A percentile compares a stretch with the other conserved stretches of the same genome.
Evolutionary conservation across 257 asterid genomes (phyloP).

Genomic region (Penstemon eatonii): DNA sequence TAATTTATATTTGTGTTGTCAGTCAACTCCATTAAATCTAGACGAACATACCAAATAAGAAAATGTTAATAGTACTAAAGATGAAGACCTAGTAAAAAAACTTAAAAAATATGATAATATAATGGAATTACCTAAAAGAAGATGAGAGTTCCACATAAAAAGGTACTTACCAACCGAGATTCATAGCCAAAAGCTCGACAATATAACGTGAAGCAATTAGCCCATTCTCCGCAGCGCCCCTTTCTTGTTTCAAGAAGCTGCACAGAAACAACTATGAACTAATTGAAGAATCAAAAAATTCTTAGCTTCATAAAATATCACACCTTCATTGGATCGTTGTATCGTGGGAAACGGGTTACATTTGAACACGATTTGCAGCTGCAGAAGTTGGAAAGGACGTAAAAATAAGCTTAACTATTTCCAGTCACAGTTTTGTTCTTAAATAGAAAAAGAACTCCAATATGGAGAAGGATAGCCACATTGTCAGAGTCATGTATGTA

Average conservation of each 20-base stretch:
- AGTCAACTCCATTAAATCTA: conserved; percentile 3
- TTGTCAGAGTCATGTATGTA: conserved; percentile 10
- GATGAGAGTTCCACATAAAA: conserved; percentile 22
- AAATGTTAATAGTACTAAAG: conserved; percentile 8
- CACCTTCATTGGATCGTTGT: conserved; percentile 92
- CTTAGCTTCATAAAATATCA: conserved; percentile 20
- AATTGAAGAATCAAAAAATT: conserved; percentile 26
- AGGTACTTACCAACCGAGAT: conserved; percentile 73
- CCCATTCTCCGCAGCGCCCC: conserved; percentile 99
- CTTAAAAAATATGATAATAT: background rate
- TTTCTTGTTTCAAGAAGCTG: conserved; percentile 93
- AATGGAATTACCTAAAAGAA: background rate
- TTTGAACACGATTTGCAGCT: conserved; percentile 80
- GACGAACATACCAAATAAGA: background rate
- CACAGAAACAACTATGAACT: conserved; percentile 28
- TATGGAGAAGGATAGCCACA: conserved; percentile 10
- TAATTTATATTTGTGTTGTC: background rate
- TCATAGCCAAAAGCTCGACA: conserved; percentile 93
- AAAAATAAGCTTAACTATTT: conserved; percentile 25
- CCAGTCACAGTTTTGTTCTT: conserved; percentile 7
- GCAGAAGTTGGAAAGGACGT: conserved; percentile 38
- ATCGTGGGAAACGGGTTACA: conserved; percentile 90
- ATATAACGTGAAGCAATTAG: conserved; percentile 93
- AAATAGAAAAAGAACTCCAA: background rate
- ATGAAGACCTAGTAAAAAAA: conserved; percentile 8